Conservation (phyloP, 352 stramenopile genomes). For the Globisporangium camurandrum region DNA sequence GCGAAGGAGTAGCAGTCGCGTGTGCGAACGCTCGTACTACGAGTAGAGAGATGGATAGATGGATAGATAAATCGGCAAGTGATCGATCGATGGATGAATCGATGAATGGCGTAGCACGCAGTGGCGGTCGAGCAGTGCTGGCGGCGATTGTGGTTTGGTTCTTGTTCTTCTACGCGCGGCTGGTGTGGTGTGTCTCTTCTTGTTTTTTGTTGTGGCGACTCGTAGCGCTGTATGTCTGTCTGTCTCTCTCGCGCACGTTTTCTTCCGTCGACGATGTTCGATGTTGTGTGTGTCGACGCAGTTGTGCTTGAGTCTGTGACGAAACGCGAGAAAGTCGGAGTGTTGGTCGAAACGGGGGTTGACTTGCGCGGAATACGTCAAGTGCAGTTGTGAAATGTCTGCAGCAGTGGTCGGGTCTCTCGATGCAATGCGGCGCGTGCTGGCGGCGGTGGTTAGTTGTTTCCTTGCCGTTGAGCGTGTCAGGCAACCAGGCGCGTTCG, state of each 20-base stretch:
- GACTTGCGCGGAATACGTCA: no score
- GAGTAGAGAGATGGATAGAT: constrained; percentile 3
- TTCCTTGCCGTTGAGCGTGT: constrained; percentile 1
- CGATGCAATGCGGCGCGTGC: no score
- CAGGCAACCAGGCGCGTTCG: no score
- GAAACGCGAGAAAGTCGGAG: neutral
- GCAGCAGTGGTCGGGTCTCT: no score
- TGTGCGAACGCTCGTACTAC: neutral
- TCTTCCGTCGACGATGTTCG: neutral
- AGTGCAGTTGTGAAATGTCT: no score
- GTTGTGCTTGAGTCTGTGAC: neutral
- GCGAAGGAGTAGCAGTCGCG: neutral
- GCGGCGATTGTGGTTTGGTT: neutral
- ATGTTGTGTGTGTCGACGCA: neutral
- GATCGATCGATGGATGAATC: constrained; percentile 5
- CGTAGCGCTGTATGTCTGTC: neutral
- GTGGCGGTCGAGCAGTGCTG: neutral
- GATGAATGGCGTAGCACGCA: neutral
- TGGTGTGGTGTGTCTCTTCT: neutral
- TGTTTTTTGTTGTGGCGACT: neutral
- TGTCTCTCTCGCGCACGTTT: neutral
- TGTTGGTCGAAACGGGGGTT: no score
- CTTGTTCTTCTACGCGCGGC: constrained; percentile 4
- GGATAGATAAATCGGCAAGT: constrained; percentile 4
- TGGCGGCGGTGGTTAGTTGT: neutral